These are phyloP conservation scores for Coemansia sp. DNA, from an alignment of 192 early-diverging fungal species.

Conservation along the genomic window DNA sequence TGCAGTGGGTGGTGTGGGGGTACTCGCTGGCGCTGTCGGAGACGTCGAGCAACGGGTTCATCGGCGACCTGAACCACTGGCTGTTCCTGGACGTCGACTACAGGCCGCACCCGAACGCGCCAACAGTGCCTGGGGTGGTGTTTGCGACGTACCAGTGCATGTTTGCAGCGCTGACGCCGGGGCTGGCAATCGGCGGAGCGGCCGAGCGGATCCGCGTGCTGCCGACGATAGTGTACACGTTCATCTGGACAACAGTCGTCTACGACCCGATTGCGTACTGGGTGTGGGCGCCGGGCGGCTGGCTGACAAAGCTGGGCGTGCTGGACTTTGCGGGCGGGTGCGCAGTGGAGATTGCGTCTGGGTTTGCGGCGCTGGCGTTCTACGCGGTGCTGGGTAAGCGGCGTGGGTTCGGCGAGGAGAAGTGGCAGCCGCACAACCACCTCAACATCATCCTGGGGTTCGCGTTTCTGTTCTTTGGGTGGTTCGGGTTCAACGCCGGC, in stretches of 20 bases:
- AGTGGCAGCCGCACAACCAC: slow-evolving; percentile 79
- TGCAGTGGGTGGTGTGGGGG: slow-evolving; percentile 77
- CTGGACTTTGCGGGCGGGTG: slow-evolving; percentile 92
- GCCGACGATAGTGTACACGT: slow-evolving; percentile 67
- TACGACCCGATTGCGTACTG: slow-evolving; percentile 79
- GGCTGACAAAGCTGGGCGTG: slow-evolving; percentile 76
- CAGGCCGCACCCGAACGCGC: slow-evolving; percentile 60
- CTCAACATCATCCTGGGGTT: slow-evolving; percentile 84
- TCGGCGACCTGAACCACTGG: slow-evolving; percentile 69
- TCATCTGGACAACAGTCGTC: slow-evolving; percentile 72
- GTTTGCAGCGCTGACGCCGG: slow-evolving; percentile 78
- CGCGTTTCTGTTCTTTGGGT: slow-evolving; percentile 88
- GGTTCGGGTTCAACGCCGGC: slow-evolving; percentile 92
- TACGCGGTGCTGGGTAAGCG: slow-evolving; percentile 84
- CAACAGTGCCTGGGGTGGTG: slow-evolving; percentile 64
- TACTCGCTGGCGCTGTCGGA: slow-evolving; percentile 72
- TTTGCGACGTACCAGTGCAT: slow-evolving; percentile 80
- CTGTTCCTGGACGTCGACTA: slow-evolving; percentile 63
- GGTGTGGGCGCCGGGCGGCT: slow-evolving; percentile 84
- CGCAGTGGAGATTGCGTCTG: slow-evolving; percentile 82
- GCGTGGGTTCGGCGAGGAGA: slow-evolving; percentile 58
- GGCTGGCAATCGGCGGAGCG: slow-evolving; percentile 68
- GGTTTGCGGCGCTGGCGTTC: slow-evolving; percentile 80
- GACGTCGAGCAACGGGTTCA: slow-evolving; percentile 68
- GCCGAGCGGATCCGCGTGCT: slow-evolving; percentile 76